These are phyloP conservation scores for Stentor roeselii DNA, from an alignment of 73 alveolate species.

Conservation along the genomic window DNA sequence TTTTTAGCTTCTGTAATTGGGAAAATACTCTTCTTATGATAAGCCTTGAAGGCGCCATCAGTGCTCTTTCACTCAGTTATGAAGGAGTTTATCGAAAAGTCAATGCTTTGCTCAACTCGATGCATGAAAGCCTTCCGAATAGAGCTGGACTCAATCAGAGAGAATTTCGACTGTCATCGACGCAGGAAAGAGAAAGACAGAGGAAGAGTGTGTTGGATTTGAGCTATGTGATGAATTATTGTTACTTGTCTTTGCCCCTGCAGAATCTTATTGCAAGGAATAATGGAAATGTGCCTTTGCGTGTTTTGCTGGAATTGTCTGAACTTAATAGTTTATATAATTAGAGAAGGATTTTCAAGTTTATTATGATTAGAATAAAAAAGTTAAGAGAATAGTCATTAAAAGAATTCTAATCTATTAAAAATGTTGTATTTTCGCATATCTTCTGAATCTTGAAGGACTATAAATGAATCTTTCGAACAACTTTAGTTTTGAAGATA, in stretches of 20 bases:
- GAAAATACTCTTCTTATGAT: background rate
- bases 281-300: background rate
- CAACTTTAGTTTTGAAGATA: no score
- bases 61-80: background rate
- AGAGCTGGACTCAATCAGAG: slow-evolving; percentile 8
- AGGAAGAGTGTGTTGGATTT: slow-evolving; percentile 25
- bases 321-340: background rate
- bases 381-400: no score
- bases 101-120: background rate
- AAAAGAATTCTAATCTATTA: no score
- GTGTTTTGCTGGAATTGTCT: background rate
- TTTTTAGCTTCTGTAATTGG: background rate
- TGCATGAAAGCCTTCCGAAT: background rate
- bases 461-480: no score
- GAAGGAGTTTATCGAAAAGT: background rate
- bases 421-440: no score
- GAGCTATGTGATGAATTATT: background rate
- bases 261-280: slow-evolving; percentile 24
- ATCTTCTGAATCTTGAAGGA: no score
- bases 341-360: background rate
- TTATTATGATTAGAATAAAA: no score
- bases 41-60: slow-evolving; percentile 19
- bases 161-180: slow-evolving; percentile 11
- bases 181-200: slow-evolving; percentile 23
- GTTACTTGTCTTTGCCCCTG: slow-evolving; percentile 7